phyloP scores from a whole-genome alignment of 768 basidiomycete genomes.

The Suillus plorans region DNA sequence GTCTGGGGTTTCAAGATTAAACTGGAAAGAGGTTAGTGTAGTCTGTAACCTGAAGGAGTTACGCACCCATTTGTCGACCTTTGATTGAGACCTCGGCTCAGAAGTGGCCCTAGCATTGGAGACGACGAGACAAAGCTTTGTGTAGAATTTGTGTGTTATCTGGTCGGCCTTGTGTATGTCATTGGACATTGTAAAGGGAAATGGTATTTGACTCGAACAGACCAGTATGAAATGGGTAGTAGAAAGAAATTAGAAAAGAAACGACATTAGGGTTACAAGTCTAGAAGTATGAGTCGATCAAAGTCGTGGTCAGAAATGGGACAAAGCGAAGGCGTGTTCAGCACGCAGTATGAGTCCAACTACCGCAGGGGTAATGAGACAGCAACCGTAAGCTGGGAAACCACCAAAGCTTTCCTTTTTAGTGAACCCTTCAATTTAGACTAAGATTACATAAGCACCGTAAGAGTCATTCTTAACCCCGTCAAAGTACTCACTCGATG shows the following conservation, averaged over 20 bases:
- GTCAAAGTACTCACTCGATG: background rate
- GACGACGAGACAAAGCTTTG: constrained; percentile 77
- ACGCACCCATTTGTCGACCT: constrained; percentile 82
- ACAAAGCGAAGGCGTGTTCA: constrained; percentile 4
- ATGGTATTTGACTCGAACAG: constrained; percentile 15
- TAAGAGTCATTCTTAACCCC: background rate
- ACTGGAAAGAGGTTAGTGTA: constrained; percentile 40
- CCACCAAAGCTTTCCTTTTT: constrained; percentile 2
- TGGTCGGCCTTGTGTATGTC: constrained; percentile 74
- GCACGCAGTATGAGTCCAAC: constrained; percentile 6
- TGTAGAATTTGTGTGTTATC: constrained; percentile 81
- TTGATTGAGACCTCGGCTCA: constrained; percentile 42
- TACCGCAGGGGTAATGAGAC: constrained; percentile 6
- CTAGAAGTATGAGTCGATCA: constrained; percentile 14
- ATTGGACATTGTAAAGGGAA: constrained; percentile 46
- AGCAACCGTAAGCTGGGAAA: constrained; percentile 7
- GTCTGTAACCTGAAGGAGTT: background rate
- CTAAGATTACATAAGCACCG: background rate
- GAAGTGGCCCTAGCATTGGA: constrained; percentile 69
- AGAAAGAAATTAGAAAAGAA: constrained; percentile 24
- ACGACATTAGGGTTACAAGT: constrained; percentile 31
- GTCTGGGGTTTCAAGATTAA: constrained; percentile 81
- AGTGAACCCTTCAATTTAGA: background rate
- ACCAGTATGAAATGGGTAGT: constrained; percentile 20
- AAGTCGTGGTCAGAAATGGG: constrained; percentile 1